Percentiles rank a stretch among this genome's conserved stretches.
These are phyloP conservation scores for Dothiorella sarmentorum DNA, from an alignment of 2,329 filamentous ascomycete species.

Conservation along the genomic window DNA sequence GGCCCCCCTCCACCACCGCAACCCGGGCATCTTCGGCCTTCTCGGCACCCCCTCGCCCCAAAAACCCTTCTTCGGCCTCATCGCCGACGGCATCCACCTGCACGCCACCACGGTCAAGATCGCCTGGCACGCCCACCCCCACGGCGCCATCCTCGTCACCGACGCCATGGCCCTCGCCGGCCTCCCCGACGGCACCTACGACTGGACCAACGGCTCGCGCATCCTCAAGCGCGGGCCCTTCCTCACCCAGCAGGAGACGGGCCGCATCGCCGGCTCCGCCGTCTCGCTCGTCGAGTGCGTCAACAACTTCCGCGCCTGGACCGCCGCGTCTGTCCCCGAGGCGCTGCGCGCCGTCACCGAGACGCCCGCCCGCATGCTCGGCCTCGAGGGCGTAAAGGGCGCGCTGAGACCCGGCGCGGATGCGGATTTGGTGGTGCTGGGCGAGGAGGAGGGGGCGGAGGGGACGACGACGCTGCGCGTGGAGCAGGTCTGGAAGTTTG, in stretches of 20 bases:
- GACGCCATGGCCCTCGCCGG: constrained; percentile 89
- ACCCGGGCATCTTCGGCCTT: constrained; percentile 85
- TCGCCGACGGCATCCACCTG: constrained; percentile 85
- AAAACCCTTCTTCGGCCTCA: constrained; percentile 81
- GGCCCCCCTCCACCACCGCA: constrained; percentile 83
- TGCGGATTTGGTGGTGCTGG: constrained; percentile 62
- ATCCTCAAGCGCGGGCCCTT: constrained; percentile 69
- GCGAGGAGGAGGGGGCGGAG: constrained; percentile 47
- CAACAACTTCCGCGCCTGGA: constrained; percentile 76
- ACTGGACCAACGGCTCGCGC: constrained; percentile 73
- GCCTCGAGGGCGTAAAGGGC: constrained; percentile 65
- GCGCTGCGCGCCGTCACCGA: constrained; percentile 70
- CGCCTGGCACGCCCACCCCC: constrained; percentile 79
- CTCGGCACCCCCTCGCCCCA: constrained; percentile 52
- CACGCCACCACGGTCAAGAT: constrained; percentile 87
- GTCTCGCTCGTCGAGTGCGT: constrained; percentile 77
- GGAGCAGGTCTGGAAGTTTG: constrained; percentile 82
- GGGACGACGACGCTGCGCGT: constrained; percentile 57
- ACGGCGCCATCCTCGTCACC: constrained; percentile 83
- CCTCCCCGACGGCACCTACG: constrained; percentile 76
- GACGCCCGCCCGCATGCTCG: constrained; percentile 75
- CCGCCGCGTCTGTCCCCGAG: constrained; percentile 63
- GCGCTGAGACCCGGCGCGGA: constrained; percentile 44
- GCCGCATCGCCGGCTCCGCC: constrained; percentile 55
- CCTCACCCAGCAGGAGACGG: constrained; percentile 71